A percentile compares a stretch with the other conserved stretches of the same genome.
Evolutionary conservation across 495 filamentous ascomycete species (phyloP).

Genomic region (Lasiosphaeriaceae sp.): DNA sequence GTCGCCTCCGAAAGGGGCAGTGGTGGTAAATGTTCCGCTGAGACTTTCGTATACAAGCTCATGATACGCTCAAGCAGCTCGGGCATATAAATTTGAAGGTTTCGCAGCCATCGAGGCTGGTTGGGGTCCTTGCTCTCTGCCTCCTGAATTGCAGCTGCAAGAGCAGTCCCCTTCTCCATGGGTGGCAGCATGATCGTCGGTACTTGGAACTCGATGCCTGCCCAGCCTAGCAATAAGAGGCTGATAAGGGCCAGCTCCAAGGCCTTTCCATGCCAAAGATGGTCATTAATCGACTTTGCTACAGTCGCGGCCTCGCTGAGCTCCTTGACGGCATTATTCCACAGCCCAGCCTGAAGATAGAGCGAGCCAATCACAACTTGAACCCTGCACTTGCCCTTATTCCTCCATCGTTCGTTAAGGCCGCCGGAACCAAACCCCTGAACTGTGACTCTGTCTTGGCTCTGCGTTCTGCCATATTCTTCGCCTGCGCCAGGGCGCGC

Average conservation of each 20-base stretch:
- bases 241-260: constrained; percentile 81
- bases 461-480: constrained; percentile 42
- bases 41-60: constrained; percentile 75
- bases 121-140: constrained; percentile 36
- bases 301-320: constrained; percentile 73
- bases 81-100: constrained; percentile 39
- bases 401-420: constrained; percentile 69
- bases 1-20: constrained; percentile 77
- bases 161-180: constrained; percentile 41
- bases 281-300: constrained; percentile 78
- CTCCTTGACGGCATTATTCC: constrained; percentile 85
- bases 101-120: constrained; percentile 42
- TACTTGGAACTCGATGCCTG: constrained; percentile 82
- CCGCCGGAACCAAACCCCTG: constrained; percentile 77
- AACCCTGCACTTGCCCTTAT: constrained; percentile 76
- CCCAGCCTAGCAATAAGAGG: constrained; percentile 80
- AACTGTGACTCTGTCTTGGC: constrained; percentile 75
- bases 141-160: constrained; percentile 44
- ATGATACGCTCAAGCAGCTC: constrained; percentile 75
- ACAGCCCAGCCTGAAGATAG: constrained; percentile 82
- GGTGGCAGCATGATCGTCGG: constrained; percentile 47
- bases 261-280: constrained; percentile 95
- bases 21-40: constrained; percentile 76
- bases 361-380: constrained; percentile 79
- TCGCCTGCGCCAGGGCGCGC: constrained; percentile 33